These are phyloP conservation scores for Colletotrichum caudatum DNA, from an alignment of 2,329 filamentous ascomycete genomes.

Conservation along the genomic window DNA sequence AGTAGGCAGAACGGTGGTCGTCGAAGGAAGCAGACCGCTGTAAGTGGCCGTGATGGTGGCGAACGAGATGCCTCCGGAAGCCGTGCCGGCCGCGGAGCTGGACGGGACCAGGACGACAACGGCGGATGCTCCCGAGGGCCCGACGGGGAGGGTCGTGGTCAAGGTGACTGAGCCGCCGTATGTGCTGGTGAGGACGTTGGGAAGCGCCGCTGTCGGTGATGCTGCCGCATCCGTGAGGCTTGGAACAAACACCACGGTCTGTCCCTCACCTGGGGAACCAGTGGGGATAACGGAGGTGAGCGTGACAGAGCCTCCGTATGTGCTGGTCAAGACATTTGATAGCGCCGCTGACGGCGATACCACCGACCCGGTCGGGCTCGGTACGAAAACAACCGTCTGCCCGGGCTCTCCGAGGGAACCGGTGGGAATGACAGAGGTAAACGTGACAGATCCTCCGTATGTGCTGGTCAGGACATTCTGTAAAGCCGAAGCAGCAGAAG, in stretches of 20 bases:
- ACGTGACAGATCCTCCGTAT: conserved; percentile 22
- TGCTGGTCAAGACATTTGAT: conserved; percentile 23
- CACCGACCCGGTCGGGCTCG: neutral
- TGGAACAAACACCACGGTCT: conserved; percentile 19
- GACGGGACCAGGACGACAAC: conserved; percentile 5
- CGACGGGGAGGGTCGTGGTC: neutral
- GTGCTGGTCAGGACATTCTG: conserved; percentile 25
- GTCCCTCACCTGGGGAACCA: neutral
- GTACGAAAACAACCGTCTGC: conserved; percentile 15
- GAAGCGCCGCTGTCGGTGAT: neutral
- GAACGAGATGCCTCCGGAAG: conserved; percentile 25
- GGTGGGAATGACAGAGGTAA: conserved; percentile 6
- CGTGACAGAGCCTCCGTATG: conserved; percentile 19
- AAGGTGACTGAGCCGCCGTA: conserved; percentile 8
- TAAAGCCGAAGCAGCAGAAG: conserved; percentile 3
- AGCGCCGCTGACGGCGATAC: no score
- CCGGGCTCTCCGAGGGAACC: conserved; percentile 6
- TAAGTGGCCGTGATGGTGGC: conserved; percentile 24
- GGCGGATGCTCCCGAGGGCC: neutral
- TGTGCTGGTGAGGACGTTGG: conserved; percentile 1
- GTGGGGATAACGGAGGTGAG: neutral
- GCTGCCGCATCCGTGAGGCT: neutral
- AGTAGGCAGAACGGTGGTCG: conserved; percentile 18
- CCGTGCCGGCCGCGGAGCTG: neutral
- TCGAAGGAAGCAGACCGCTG: conserved; percentile 18